Percentiles rank a stretch among this genome's conserved stretches.
These are phyloP conservation scores for Epithele typhae DNA, from an alignment of 768 basidiomycete genomes.

Conservation along the genomic window DNA sequence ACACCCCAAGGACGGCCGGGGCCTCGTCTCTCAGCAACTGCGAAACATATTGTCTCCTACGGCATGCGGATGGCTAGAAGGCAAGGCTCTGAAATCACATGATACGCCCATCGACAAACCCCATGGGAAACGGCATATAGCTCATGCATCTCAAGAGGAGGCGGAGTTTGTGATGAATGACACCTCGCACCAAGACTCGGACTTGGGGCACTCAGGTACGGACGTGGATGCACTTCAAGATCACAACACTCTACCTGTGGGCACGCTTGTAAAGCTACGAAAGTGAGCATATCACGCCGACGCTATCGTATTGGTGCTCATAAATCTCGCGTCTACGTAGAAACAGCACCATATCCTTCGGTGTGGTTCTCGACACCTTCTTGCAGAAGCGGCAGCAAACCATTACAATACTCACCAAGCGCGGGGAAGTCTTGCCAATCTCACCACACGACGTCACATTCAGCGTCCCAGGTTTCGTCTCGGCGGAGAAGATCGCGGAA, in stretches of 20 bases:
- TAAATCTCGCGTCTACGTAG: no score
- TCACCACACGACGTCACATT: slow-evolving; percentile 54
- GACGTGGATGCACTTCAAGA: no score
- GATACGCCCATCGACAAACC: no score
- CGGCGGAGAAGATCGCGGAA: slow-evolving; percentile 39
- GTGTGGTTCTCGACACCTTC: slow-evolving; percentile 11
- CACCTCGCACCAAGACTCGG: no score
- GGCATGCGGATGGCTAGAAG: slow-evolving; percentile 4
- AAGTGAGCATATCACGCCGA: no score
- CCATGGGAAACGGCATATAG: no score
- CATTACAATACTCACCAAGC: slow-evolving; percentile 8
- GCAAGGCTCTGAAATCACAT: neutral
- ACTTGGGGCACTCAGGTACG: no score
- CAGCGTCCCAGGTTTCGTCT: slow-evolving; percentile 51
- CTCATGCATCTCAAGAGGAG: slow-evolving; percentile 4
- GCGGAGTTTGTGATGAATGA: no score
- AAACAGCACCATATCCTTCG: no score
- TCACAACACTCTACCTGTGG: slow-evolving; percentile 21
- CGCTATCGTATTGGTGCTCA: no score
- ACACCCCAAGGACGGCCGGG: no score
- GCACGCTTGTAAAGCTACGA: slow-evolving; percentile 28
- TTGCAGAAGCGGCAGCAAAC: slow-evolving; percentile 1
- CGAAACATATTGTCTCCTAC: slow-evolving; percentile 5
- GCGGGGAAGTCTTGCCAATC: slow-evolving; percentile 53
- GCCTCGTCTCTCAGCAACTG: slow-evolving; percentile 2